Base-by-base conservation (phyloP, 768 basidiomycete species). In the Suillus decipiens region DNA sequence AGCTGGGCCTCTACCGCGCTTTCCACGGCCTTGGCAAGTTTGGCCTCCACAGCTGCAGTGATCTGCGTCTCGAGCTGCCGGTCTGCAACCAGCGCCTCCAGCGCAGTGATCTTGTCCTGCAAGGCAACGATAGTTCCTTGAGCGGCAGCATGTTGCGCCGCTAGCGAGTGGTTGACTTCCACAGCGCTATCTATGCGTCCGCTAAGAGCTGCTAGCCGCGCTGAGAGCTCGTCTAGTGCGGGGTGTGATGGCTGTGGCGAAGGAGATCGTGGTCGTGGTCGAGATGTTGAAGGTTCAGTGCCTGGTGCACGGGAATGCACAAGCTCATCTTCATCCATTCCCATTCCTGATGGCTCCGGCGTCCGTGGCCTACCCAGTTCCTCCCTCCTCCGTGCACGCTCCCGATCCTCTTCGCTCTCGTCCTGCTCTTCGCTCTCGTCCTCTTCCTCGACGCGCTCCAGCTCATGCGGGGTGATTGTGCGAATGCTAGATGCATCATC, bases 141-240 rank as follows among this genome's bases (percentile, higher is more conserved):
- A 2, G 95, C 92, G 4, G 84, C 82, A 2, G 82, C 72, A 66
- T 97, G 95, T 71, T 96, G 92, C 0, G 81, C 82, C 70, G 94
- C 92, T 10, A 97, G 80, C 0, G 84, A 80, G 5, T 82, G 81
- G 9, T 92, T 92, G 65, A 95, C 78, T 55, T 87, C 84, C 42
- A 94, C 79, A 0, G 94, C 90, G 1, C 86, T 83, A 60, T 88
- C 87, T 34, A 99, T 86, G 70, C 95, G 92, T 31, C 79, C 80
- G 0, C 91, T 81, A 7, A 93, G 81, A 0, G 76, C 74, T 19
- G 82, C 79, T 34, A 99, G 79, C 24, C 90, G 86, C 11, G 80
- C 76, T 3, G 87, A 80, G 47, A 95, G 80, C 5, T 87, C 86
- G 51, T 85, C 81, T 5, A 86, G 74, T 15, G 82, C 77, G 2